A percentile compares a stretch with the other conserved stretches of the same genome.
Conservation (phyloP, 2,329 filamentous ascomycete species). For the Stylonectria norvegica region DNA sequence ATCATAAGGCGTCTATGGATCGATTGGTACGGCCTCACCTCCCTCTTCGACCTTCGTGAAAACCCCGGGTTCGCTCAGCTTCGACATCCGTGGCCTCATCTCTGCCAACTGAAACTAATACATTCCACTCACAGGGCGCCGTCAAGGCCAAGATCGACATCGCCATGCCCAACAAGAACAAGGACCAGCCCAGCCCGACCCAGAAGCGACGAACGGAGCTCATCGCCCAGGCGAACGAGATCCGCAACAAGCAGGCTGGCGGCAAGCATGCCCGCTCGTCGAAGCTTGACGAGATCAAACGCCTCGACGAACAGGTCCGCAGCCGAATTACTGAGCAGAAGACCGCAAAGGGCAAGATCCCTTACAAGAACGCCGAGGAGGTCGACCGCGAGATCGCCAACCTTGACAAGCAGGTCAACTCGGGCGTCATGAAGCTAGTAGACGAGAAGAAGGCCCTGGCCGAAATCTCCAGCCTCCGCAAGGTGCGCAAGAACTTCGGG, state of each 20-base stretch:
- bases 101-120: slow-evolving; percentile 12
- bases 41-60: background rate
- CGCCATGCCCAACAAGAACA: slow-evolving; percentile 67
- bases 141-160: slow-evolving; percentile 85
- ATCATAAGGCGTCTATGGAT: slow-evolving; percentile 73
- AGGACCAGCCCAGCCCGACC: slow-evolving; percentile 76
- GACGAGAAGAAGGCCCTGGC: slow-evolving; percentile 93
- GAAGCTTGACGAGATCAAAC: slow-evolving; percentile 88
- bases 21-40: slow-evolving; percentile 36
- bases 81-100: slow-evolving; percentile 18
- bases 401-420: slow-evolving; percentile 82
- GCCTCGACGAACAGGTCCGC: slow-evolving; percentile 84
- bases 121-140: slow-evolving; percentile 60
- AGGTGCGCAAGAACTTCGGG: slow-evolving; percentile 87
- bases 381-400: slow-evolving; percentile 77
- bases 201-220: slow-evolving; percentile 85
- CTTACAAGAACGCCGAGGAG: slow-evolving; percentile 85
- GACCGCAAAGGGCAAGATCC: slow-evolving; percentile 71
- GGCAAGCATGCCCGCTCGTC: slow-evolving; percentile 78
- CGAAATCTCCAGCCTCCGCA: slow-evolving; percentile 79
- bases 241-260: slow-evolving; percentile 80
- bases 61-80: slow-evolving; percentile 12
- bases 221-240: slow-evolving; percentile 74
- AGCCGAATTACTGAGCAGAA: slow-evolving; percentile 84
- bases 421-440: slow-evolving; percentile 88